Evolutionary conservation across 176 grass and related monocot species (phyloP).

Genomic region (Aegilops sharonensis): DNA sequence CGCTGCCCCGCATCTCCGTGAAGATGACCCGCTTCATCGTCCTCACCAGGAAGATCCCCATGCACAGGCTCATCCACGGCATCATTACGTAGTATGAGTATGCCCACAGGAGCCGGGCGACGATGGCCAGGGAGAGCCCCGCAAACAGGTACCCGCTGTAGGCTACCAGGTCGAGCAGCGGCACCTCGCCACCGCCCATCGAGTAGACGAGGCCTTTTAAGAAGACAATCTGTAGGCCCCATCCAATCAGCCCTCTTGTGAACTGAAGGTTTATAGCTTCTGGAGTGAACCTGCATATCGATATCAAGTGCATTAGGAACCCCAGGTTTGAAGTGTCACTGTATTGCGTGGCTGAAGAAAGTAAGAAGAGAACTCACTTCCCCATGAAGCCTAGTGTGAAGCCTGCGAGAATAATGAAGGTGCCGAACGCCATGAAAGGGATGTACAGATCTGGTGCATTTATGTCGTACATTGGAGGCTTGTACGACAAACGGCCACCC

Average conservation of each 20-base stretch:
- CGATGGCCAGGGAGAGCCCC: constrained; percentile 49
- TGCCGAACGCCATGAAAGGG: constrained; percentile 93
- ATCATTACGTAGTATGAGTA: constrained; percentile 61
- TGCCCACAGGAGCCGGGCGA: constrained; percentile 59
- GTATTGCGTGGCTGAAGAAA: not conserved
- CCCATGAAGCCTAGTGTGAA: constrained; percentile 76
- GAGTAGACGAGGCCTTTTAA: constrained; percentile 70
- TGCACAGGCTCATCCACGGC: constrained; percentile 85
- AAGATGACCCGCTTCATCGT: constrained; percentile 89
- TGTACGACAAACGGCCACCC: constrained; percentile 75
- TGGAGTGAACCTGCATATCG: constrained; percentile 64
- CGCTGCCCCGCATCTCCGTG: constrained; percentile 59
- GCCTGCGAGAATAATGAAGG: constrained; percentile 73
- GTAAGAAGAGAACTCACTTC: constrained; percentile 49
- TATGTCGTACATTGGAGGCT: constrained; percentile 92
- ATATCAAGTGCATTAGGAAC: not conserved
- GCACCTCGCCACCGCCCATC: constrained; percentile 73
- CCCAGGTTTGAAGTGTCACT: not conserved
- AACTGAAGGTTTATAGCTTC: constrained; percentile 86
- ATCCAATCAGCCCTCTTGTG: constrained; percentile 63
- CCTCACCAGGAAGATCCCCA: constrained; percentile 84
- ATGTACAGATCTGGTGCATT: constrained; percentile 96
- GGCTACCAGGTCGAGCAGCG: constrained; percentile 77
- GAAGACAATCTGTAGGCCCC: constrained; percentile 67
- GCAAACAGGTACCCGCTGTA: constrained; percentile 77